Base-by-base conservation (phyloP, 75 land plant genomes). In the Cunninghamia lanceolata region DNA sequence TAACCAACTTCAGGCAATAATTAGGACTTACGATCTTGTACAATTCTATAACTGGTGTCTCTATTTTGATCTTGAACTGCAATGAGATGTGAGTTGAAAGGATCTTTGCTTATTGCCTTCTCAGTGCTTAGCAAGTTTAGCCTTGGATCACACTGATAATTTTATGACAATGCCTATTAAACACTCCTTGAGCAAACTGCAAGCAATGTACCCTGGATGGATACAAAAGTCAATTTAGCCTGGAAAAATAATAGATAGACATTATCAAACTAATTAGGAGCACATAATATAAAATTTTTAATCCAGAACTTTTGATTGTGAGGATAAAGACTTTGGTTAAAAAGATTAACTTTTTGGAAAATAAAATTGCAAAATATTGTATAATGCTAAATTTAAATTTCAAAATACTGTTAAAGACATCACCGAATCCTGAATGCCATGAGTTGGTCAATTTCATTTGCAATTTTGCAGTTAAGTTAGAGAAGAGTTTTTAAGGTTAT, bases 141-240 rank as follows among this genome's bases (percentile, higher is more conserved):
- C n/a, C 68, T 63, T 63, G 68, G 68, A 63, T 63, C 68, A 25
- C 68, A 63, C 68, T 63, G 68, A 63, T 63, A 25, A 63, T 63
- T 63, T 63, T 63, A 25, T 63, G 68, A 63, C 25, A 63, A 63
- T 63, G 68, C 28, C 68, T 63, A 63, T 63, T 63, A 63, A 63
- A 63, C n/a, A 63, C 68, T 25, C 68, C 68, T 63, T 63, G n/a
- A 63, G 68, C 68, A 63, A 63, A 63, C 68, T 63, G 68, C 68
- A 63, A 63, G n/a, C 68, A 63, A 63, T 63, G 68, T 63, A 63
- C 68, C 68, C 68, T 63, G 68, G n/a, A 63, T 25, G 68, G 68
- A 63, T 9, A 59, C 28, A 25, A 25, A 25, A 21, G 4, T 63
- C 68, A 63, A 63, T 63, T 63, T 63, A 63, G 68, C 28, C 8